These are phyloP conservation scores for Sporopachydermia quercuum DNA, from an alignment of 805 yeast genomes.

Conservation along the genomic window DNA sequence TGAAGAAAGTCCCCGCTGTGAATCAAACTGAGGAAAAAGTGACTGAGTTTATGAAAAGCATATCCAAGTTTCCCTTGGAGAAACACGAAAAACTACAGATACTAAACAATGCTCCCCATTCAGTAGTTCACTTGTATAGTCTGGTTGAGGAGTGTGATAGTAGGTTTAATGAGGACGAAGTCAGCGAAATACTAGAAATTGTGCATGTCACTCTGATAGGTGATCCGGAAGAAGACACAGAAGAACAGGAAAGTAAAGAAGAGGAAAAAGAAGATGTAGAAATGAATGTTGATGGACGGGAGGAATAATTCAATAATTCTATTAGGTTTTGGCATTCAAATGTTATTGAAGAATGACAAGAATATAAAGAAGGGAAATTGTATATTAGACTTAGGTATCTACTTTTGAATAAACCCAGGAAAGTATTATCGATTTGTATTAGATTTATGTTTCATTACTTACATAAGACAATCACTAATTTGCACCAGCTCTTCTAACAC, in stretches of 20 bases:
- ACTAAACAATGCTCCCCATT: slow-evolving; percentile 64
- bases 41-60: slow-evolving; percentile 22
- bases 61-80: slow-evolving; percentile 40
- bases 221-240: slow-evolving; percentile 11
- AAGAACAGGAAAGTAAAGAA: slow-evolving; percentile 13
- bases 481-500: slow-evolving; percentile 48
- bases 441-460: too few species aligned
- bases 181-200: slow-evolving; percentile 42
- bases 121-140: slow-evolving; percentile 64
- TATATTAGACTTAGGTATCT: too few species aligned
- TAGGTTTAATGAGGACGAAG: slow-evolving; percentile 56
- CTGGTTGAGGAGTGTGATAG: slow-evolving; percentile 87
- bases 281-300: slow-evolving; percentile 7
- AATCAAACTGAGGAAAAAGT: slow-evolving; percentile 21
- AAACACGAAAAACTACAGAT: slow-evolving; percentile 78
- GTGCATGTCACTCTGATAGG: slow-evolving; percentile 21
- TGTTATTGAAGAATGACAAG: too few species aligned
- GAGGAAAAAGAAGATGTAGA: slow-evolving; percentile 7
- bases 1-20: slow-evolving; percentile 21
- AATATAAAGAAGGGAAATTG: too few species aligned
- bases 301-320: background rate
- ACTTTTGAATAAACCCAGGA: too few species aligned
- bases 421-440: too few species aligned
- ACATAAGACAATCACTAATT: background rate
- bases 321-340: background rate